A percentile compares a stretch with the other conserved stretches of the same genome.
These are phyloP conservation scores for Carex littledalei DNA, from an alignment of 176 grass and related monocot species.

Conservation along the genomic window DNA sequence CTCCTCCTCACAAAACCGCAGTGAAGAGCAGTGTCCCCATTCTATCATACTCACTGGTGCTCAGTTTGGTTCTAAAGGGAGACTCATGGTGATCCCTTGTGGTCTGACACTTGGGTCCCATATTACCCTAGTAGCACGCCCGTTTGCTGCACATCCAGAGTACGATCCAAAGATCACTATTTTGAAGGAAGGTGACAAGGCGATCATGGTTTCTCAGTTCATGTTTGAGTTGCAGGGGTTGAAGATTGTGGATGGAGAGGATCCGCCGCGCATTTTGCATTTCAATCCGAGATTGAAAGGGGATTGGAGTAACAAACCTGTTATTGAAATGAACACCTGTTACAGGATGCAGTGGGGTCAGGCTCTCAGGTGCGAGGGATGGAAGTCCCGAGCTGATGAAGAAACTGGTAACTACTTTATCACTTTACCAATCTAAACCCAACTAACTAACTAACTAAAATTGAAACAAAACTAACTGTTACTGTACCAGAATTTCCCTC, in stretches of 20 bases:
- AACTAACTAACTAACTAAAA: no score
- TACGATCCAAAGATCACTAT: conserved; percentile 68
- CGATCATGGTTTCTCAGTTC: conserved; percentile 97
- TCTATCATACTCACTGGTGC: conserved; percentile 54
- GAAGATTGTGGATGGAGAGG: conserved; percentile 82
- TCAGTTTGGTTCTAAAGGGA: conserved; percentile 48
- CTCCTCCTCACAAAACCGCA: no score
- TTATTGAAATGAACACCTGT: conserved; percentile 97
- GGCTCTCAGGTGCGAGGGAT: conserved; percentile 64
- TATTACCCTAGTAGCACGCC: conserved; percentile 70
- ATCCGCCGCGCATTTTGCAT: conserved; percentile 88
- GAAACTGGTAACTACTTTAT: conserved; percentile 11
- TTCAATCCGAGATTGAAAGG: conserved; percentile 89
- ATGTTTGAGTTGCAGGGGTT: conserved; percentile 96
- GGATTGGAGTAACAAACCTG: conserved; percentile 86
- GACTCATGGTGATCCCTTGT: conserved; percentile 69
- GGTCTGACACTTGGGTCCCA: conserved; percentile 87
- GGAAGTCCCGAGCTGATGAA: conserved; percentile 69
- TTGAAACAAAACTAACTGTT: not conserved
- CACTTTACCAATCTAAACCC: not conserved
- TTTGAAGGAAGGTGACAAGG: conserved; percentile 60
- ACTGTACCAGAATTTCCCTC: no score
- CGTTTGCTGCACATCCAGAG: conserved; percentile 55
- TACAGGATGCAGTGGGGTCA: conserved; percentile 98
- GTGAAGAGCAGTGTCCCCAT: conserved; percentile 44